phyloP scores from a whole-genome alignment of 345 rosid species.

The Lenwebbia sp. region DNA sequence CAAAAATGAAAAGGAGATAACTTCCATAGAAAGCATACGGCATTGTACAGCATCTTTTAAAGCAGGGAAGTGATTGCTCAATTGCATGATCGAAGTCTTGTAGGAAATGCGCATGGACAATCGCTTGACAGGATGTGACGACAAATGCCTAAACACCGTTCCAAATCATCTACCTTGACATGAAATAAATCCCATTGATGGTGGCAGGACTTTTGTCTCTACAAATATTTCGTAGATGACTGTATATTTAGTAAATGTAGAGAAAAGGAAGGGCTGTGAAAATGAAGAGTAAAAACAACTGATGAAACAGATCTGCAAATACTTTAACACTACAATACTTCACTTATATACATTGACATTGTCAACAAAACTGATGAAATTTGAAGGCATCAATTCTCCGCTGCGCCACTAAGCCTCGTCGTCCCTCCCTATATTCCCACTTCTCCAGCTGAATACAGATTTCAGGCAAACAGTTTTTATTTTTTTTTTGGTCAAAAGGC shows the following conservation, averaged over 20 bases:
- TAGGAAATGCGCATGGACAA: neutral
- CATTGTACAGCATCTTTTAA: neutral
- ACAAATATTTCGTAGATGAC: neutral
- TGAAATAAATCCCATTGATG: neutral
- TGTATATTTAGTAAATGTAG: neutral
- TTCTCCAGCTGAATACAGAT: neutral
- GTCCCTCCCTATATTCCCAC: neutral
- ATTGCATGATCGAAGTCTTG: neutral
- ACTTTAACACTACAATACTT: neutral
- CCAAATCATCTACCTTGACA: neutral
- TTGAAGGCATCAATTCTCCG: neutral
- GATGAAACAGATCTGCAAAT: neutral
- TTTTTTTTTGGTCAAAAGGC: too few species aligned
- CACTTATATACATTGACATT: neutral
- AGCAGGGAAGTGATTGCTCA: neutral
- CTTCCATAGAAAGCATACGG: rapidly evolving
- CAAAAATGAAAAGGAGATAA: neutral
- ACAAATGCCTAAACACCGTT: neutral
- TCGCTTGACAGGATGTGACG: neutral
- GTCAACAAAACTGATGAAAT: neutral
- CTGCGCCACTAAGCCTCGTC: neutral
- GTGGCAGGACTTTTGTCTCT: neutral
- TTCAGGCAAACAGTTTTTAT: neutral
- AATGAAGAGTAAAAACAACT: neutral
- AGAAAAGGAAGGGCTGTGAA: neutral